Percentiles rank a stretch among this genome's conserved stretches.
phyloP scores from a whole-genome alignment of 2,329 filamentous ascomycete genomes.

The Aspergillus phoenicis region DNA sequence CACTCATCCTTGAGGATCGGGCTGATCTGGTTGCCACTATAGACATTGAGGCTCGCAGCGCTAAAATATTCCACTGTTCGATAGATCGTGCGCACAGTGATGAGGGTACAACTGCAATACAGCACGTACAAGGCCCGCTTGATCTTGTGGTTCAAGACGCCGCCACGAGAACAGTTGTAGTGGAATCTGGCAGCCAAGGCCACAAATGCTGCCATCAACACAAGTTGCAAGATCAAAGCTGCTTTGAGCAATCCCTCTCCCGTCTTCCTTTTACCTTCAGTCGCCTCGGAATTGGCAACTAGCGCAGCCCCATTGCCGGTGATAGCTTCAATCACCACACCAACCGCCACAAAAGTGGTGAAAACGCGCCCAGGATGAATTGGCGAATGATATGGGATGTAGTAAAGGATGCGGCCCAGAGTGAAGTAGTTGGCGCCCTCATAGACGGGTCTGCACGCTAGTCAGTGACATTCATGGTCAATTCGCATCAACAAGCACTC shows the following conservation, averaged over 20 bases:
- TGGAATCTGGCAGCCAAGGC: constrained; percentile 52
- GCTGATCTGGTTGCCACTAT: constrained; percentile 38
- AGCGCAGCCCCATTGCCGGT: constrained; percentile 56
- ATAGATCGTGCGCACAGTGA: constrained; percentile 48
- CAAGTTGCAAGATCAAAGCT: constrained; percentile 55
- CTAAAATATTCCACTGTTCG: constrained; percentile 55
- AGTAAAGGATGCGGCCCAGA: constrained; percentile 54
- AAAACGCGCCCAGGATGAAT: constrained; percentile 61
- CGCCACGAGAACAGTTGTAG: constrained; percentile 40
- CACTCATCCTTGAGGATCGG: constrained; percentile 48
- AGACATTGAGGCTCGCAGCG: constrained; percentile 35
- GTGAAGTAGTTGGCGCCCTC: constrained; percentile 55
- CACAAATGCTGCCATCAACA: constrained; percentile 54
- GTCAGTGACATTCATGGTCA: not conserved
- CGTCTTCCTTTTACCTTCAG: constrained; percentile 39
- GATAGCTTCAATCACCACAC: constrained; percentile 51
- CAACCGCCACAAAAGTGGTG: constrained; percentile 59
- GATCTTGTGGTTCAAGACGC: constrained; percentile 49
- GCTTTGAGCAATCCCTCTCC: constrained; percentile 54
- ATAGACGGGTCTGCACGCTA: constrained; percentile 39
- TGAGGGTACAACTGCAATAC: constrained; percentile 51
- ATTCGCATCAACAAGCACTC: constrained; percentile 16
- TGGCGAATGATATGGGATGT: constrained; percentile 51
- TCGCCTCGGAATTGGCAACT: constrained; percentile 44
- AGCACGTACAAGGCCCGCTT: constrained; percentile 46